Percentiles rank a stretch among this genome's conserved stretches.
phyloP scores from a whole-genome alignment of 768 basidiomycete genomes.

The Boletus subcaerulescens region DNA sequence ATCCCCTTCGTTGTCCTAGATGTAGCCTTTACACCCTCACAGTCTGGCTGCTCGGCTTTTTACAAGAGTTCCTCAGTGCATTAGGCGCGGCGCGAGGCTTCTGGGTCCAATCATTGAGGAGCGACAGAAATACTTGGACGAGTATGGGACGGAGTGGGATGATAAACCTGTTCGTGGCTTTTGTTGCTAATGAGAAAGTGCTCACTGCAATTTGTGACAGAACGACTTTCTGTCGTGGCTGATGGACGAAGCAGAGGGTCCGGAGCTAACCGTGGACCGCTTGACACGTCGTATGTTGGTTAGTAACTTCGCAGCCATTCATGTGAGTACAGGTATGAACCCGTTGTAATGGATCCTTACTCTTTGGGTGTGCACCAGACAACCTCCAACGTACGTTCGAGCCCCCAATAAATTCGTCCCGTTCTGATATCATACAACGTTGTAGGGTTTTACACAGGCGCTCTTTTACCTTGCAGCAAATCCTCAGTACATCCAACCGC shows the following conservation, averaged over 20 bases:
- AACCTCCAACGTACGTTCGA: constrained; percentile 12
- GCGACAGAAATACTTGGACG: constrained; percentile 17
- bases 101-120: constrained; percentile 32
- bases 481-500: constrained; percentile 31
- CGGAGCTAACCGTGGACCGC: constrained; percentile 16
- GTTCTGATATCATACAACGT: neutral
- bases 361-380: constrained; percentile 9
- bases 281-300: constrained; percentile 19
- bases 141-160: constrained; percentile 24
- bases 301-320: constrained; percentile 20
- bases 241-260: constrained; percentile 25
- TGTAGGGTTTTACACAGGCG: constrained; percentile 32
- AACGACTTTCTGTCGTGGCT: constrained; percentile 36
- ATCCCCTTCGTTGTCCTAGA: neutral
- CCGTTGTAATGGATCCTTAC: neutral
- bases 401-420: neutral
- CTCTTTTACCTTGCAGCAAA: constrained; percentile 36
- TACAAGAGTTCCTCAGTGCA: neutral
- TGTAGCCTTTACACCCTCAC: neutral
- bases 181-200: neutral
- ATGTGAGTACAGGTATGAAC: constrained; percentile 12
- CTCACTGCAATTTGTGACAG: constrained; percentile 10
- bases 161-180: constrained; percentile 16
- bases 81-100: neutral
- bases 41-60: neutral